These are phyloP conservation scores for Acacia pycnantha DNA, from an alignment of 331 rosid species.

Conservation along the genomic window DNA sequence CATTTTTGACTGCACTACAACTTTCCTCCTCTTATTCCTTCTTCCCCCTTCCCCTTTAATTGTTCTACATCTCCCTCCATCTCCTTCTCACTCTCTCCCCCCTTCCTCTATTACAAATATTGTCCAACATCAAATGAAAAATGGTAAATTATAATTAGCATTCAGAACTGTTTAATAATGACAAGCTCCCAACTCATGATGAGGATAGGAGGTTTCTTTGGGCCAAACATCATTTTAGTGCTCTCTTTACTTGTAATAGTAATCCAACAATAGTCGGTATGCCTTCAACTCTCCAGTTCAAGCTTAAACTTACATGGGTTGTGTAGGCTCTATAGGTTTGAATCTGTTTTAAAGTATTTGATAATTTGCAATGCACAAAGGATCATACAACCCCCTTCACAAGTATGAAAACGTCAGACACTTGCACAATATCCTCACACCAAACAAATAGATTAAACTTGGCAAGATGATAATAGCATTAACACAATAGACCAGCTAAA, in stretches of 20 bases:
- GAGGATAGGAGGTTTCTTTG: background rate
- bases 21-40: background rate
- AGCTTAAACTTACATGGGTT: background rate
- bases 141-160: background rate
- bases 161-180: background rate
- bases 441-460: background rate
- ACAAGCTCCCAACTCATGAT: background rate
- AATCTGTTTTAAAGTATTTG: background rate
- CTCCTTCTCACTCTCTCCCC: background rate
- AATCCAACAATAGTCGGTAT: background rate
- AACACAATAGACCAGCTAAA: background rate
- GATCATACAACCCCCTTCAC: background rate
- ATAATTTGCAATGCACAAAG: background rate
- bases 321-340: background rate
- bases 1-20: background rate
- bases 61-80: background rate
- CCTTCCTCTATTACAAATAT: background rate
- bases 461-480: background rate
- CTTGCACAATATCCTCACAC: background rate
- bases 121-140: background rate
- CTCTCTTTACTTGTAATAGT: background rate
- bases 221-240: background rate
- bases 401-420: background rate
- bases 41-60: background rate
- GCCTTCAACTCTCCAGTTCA: background rate